A percentile compares a stretch with the other conserved stretches of the same genome.
Conservation (phyloP, 2,329 filamentous ascomycete genomes). For the Fusarium oligoseptatum region DNA sequence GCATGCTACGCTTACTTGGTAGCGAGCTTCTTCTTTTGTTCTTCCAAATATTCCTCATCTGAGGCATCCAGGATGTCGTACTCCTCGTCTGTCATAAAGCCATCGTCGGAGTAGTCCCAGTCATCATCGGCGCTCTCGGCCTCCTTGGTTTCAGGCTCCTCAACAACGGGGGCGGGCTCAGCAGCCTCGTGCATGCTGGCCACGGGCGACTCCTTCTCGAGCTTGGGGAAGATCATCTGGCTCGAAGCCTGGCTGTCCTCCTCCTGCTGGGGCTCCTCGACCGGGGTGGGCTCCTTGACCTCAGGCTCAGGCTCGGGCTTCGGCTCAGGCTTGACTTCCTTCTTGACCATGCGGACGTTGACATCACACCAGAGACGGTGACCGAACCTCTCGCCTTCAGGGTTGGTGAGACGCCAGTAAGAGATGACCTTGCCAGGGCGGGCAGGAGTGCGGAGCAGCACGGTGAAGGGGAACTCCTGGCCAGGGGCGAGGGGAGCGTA, state of each 20-base stretch:
- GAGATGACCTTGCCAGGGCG: conserved; percentile 87
- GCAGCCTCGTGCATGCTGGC: conserved; percentile 80
- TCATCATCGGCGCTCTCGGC: conserved; percentile 71
- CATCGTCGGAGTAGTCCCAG: conserved; percentile 74
- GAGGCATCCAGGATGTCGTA: conserved; percentile 97
- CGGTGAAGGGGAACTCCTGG: conserved; percentile 83
- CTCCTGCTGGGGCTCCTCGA: conserved; percentile 49
- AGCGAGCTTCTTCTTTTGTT: conserved; percentile 60
- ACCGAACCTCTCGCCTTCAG: conserved; percentile 85
- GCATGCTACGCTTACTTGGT: conserved; percentile 51
- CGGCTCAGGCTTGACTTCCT: conserved; percentile 37
- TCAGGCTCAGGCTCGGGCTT: conserved; percentile 47
- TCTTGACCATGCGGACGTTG: conserved; percentile 68
- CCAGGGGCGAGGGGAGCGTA: conserved; percentile 77
- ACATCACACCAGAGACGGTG: conserved; percentile 97
- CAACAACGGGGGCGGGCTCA: conserved; percentile 68
- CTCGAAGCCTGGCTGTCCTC: conserved; percentile 49
- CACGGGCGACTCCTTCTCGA: conserved; percentile 92
- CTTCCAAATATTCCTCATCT: conserved; percentile 83
- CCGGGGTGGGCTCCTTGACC: conserved; percentile 29
- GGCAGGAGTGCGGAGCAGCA: conserved; percentile 83
- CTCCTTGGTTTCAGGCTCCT: conserved; percentile 59
- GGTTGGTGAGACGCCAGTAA: conserved; percentile 93
- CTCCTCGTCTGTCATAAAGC: conserved; percentile 96
- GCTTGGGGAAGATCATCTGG: conserved; percentile 96